Evolutionary conservation across 768 basidiomycete species (phyloP).

Genomic region (Obba rivulosa): DNA sequence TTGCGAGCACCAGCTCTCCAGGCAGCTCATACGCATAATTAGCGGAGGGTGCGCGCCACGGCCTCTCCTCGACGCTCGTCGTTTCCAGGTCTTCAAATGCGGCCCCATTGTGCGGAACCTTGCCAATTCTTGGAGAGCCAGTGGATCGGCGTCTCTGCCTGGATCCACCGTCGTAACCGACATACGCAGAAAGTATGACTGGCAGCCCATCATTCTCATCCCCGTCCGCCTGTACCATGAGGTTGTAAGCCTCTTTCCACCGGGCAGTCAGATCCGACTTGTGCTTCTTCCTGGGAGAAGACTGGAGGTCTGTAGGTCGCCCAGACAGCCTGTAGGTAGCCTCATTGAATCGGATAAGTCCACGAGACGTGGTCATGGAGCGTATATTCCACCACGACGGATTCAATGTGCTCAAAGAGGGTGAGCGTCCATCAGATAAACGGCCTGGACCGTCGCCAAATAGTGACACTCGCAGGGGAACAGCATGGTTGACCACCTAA

Average conservation of each 20-base stretch:
- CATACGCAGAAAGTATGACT: conserved; percentile 23
- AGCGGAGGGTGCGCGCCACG: conserved; percentile 37
- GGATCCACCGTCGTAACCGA: conserved; percentile 1
- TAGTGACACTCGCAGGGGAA: conserved; percentile 24
- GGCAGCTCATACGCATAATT: conserved; percentile 54
- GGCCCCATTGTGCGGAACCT: background rate
- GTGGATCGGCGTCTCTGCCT: background rate
- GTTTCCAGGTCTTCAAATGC: background rate
- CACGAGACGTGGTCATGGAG: conserved; percentile 26
- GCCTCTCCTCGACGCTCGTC: conserved; percentile 3
- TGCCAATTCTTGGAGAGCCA: background rate
- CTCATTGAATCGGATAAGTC: conserved; percentile 38
- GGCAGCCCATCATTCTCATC: conserved; percentile 48
- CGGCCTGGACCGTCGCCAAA: conserved; percentile 22
- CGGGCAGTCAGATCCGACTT: conserved; percentile 31
- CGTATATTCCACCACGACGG: conserved; percentile 38
- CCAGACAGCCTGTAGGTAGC: conserved; percentile 25
- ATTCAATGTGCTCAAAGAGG: conserved; percentile 19
- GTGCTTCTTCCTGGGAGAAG: conserved; percentile 42
- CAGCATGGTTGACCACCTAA: conserved; percentile 18
- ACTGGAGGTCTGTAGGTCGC: conserved; percentile 6
- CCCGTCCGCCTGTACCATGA: conserved; percentile 37
- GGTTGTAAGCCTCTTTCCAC: conserved; percentile 46
- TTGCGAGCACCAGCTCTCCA: conserved; percentile 61
- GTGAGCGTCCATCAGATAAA: background rate